Evolutionary conservation across 495 filamentous ascomycete species (phyloP), one percentile per base, ranked within the genome.

Genomic region (Penicillium pancosmium): DNA sequence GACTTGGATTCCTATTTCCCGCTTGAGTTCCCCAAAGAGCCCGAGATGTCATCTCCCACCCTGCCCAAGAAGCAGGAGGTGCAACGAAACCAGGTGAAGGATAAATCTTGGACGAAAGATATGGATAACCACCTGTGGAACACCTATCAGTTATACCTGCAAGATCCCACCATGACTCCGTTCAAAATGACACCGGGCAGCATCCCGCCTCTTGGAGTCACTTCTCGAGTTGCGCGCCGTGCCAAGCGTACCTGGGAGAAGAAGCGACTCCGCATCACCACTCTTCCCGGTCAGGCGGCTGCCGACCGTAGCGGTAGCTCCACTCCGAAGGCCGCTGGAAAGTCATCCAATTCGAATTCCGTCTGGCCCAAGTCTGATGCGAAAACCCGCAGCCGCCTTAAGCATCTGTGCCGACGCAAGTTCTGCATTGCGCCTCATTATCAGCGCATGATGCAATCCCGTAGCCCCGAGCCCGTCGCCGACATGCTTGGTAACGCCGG

Each of bases 111-210:
- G 92, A 95, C 90, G 2, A 83, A 87, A 47, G 89, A 91, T 18
- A 95, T 96, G 91, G 92, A 93, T 72, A 86, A 88, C 36, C 94
- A 98, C 68, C 73, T 98, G 31, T 98, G 95, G 95, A 86, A 89
- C 35, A 92, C 90, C 2, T 98, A 96, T 68, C 78, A 90, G 62
- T 70, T 89, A 10, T 98, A 97, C 67, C 78, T 97, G 11, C 88
- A 92, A 62, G 92, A 98, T 70, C 93, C 94, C 34, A 92, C 88
- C 10, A 89, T 96, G 27, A 98, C 94, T 2, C 94, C 94, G 0
- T 93, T 98, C 75, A 92, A 93, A 64, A 88, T 91, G 77, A 84
- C 92, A 15, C 92, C 93, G 19, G 93, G 91, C 52, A 84, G 84
- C 55, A 85, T 93, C 38, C 94, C 94, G 21, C 94, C 94, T 12